phyloP scores from a whole-genome alignment of 495 filamentous ascomycete genomes.

The Apodospora peruviana region DNA sequence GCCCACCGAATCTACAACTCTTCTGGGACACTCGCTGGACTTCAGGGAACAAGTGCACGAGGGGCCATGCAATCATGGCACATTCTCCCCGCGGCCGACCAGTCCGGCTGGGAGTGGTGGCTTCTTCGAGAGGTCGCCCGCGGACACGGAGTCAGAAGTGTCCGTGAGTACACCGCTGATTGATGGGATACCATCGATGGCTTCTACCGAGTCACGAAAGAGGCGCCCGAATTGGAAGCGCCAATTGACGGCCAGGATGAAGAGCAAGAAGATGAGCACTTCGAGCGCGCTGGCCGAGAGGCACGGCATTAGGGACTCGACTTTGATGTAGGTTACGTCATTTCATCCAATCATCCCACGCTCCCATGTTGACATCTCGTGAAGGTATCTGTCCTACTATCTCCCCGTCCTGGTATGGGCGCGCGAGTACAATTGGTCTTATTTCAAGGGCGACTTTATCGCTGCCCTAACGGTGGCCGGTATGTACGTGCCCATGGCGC shows the following conservation, averaged over 20 bases:
- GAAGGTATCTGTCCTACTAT: conserved; percentile 89
- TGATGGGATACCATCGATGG: conserved; percentile 16
- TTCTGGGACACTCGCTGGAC: conserved; percentile 26
- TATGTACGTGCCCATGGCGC: conserved; percentile 96
- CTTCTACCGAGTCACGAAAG: too few species aligned
- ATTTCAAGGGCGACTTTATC: conserved; percentile 77
- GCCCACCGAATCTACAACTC: conserved; percentile 36
- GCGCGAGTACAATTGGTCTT: conserved; percentile 72
- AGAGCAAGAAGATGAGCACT: conserved; percentile 55
- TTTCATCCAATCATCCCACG: not conserved
- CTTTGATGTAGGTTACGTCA: conserved; percentile 45
- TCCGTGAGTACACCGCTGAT: conserved; percentile 1
- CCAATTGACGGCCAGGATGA: conserved; percentile 30
- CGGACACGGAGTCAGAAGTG: conserved; percentile 18
- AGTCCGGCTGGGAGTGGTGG: conserved; percentile 37
- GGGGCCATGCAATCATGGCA: conserved; percentile 65
- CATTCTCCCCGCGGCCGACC: conserved; percentile 65
- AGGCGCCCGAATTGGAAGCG: conserved; percentile 27
- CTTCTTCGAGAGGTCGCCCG: conserved; percentile 18
- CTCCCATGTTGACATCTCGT: not conserved
- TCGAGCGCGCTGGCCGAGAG: conserved; percentile 57
- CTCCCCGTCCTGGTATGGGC: conserved; percentile 89
- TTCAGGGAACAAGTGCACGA: conserved; percentile 33
- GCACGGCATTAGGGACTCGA: conserved; percentile 53
- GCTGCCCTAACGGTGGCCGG: conserved; percentile 88